These are phyloP conservation scores for Henckelia pumila DNA, from an alignment of 257 asterid species.

Conservation along the genomic window DNA sequence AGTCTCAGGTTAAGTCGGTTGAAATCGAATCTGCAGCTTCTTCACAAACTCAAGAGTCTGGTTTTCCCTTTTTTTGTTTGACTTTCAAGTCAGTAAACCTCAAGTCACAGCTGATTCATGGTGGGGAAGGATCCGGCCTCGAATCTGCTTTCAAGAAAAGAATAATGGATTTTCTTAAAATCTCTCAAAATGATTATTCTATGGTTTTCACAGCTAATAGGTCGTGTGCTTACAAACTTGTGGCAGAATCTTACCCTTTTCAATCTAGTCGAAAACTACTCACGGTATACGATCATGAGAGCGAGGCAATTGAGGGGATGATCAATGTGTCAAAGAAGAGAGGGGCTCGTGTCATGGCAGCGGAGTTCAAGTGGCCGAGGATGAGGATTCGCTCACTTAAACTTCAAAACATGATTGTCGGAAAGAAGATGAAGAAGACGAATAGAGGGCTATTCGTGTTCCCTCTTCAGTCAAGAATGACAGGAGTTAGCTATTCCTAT, in stretches of 20 bases:
- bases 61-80: conserved; percentile 47
- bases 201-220: conserved; percentile 82
- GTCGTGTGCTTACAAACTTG: conserved; percentile 79
- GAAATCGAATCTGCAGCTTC: conserved; percentile 31
- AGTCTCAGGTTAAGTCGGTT: conserved; percentile 48
- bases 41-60: conserved; percentile 25
- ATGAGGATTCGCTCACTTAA: conserved; percentile 52
- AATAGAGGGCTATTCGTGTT: conserved; percentile 69
- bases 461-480: conserved; percentile 90
- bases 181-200: conserved; percentile 55
- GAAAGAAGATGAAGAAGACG: conserved; percentile 46
- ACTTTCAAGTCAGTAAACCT: conserved; percentile 63
- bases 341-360: conserved; percentile 63
- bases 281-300: conserved; percentile 74
- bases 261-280: conserved; percentile 54
- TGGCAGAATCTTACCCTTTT: conserved; percentile 82
- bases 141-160: conserved; percentile 63
- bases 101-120: conserved; percentile 61
- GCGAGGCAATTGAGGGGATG: conserved; percentile 79
- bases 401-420: conserved; percentile 49
- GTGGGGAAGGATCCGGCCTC: conserved; percentile 58
- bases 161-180: conserved; percentile 68
- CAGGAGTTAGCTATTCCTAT: conserved; percentile 73
- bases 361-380: conserved; percentile 94
- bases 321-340: conserved; percentile 50